phyloP scores from a whole-genome alignment of 768 basidiomycete genomes.

The Dendrothele bispora region DNA sequence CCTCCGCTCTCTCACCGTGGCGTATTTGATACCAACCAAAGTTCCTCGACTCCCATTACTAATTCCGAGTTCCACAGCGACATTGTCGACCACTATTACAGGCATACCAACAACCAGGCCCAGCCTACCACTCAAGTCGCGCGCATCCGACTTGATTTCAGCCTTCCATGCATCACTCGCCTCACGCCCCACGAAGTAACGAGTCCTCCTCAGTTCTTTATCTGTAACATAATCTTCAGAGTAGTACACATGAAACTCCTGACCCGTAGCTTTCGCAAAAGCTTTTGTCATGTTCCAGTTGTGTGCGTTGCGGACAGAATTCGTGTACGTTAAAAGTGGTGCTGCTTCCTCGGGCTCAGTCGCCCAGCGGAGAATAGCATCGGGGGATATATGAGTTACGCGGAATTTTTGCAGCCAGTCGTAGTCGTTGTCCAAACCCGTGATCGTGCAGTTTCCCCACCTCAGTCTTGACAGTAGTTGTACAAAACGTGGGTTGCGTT shows the following conservation, averaged over 20 bases:
- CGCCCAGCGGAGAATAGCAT: conserved; percentile 4
- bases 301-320: no score
- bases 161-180: conserved; percentile 16
- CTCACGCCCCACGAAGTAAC: conserved; percentile 1
- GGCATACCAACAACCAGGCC: conserved; percentile 16
- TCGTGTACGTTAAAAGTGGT: conserved; percentile 12
- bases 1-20: conserved; percentile 3
- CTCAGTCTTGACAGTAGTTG: conserved; percentile 8
- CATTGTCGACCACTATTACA: conserved; percentile 13
- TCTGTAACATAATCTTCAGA: no score
- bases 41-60: conserved; percentile 14
- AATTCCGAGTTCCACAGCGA: conserved; percentile 16
- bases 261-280: conserved; percentile 9
- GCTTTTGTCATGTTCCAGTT: conserved; percentile 11
- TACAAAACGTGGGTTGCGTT: conserved; percentile 7
- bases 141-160: conserved; percentile 6
- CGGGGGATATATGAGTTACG: background rate
- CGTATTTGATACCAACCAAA: conserved; percentile 9
- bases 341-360: conserved; percentile 3
- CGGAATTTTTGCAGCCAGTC: no score
- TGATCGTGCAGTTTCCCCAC: conserved; percentile 9
- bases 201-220: background rate
- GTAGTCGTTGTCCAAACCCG: no score
- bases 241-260: conserved; percentile 10
- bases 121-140: conserved; percentile 15